Evolutionary conservation across 75 land plant species (phyloP), one percentile per base, ranked within the genome.

Genomic region (Pinus albicaulis): DNA sequence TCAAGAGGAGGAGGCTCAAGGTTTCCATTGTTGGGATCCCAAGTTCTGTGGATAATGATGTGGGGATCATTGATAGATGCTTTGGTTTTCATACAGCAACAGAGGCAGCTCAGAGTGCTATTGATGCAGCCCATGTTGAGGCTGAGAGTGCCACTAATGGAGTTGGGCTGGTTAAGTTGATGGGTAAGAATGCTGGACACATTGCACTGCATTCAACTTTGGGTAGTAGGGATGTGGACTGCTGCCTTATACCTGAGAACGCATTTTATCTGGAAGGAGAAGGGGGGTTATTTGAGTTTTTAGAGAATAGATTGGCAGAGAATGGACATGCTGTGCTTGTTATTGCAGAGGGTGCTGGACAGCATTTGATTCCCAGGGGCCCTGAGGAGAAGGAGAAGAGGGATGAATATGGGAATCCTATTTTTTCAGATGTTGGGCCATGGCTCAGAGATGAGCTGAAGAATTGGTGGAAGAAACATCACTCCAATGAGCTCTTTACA

Each of bases 121-220:
- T 92, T 62, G 76, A 22, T 72, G 93, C 95, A 10, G 95, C 82
- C 28, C 89, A 88, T 79, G 85, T 84, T 23, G 95, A 92, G 60
- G 95, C 95, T 11, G 87, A 88, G 82, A 92, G 95, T 70, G 92
- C 95, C 25, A 87, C 66, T 61, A 94, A 93, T 78, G 98, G 98
- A 25, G 81, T 95, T 12, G 93, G 93, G 15, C 79, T 92, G 41
- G 92, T 92, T 36, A 92, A 92, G 83, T 79, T 92, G 10, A 92
- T 92, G 95, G 95, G 95, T 22, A 73, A 90, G 41, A 87, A 92
- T 84, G 85, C 95, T 0, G 95, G 95, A 12, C 95, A 92, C 76
- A 92, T 92, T 72, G 93, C 93, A 28, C 88, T 92, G 55, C 82
- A 88, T 71, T 86, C 92, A 0, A 92, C 95, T 1, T 72, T 92